phyloP scores from a whole-genome alignment of 2,329 filamentous ascomycete species.

The Pestalotiopsis fici region DNA sequence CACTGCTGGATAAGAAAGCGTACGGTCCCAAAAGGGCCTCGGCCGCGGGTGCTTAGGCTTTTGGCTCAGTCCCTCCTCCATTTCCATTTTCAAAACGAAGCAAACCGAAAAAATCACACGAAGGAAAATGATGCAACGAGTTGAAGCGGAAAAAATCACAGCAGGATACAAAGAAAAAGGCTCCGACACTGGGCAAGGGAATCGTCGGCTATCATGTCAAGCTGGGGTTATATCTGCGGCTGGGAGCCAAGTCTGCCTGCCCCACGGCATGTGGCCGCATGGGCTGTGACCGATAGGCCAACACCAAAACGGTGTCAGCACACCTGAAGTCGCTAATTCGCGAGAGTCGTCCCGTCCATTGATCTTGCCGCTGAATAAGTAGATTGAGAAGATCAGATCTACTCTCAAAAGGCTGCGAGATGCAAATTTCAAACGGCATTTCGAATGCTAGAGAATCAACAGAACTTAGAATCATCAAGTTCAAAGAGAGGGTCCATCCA shows the following conservation, averaged over 20 bases:
- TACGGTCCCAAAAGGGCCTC: slow-evolving; percentile 5
- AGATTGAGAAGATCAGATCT: not conserved
- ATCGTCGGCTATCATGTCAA: not conserved
- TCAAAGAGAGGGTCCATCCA: not conserved
- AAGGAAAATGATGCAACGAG: not conserved
- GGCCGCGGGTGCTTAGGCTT: not conserved
- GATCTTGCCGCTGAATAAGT: not conserved
- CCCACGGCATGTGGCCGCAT: not conserved
- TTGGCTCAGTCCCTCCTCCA: not conserved
- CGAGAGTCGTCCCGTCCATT: not conserved
- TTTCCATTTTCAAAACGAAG: not conserved
- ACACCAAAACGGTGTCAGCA: not conserved
- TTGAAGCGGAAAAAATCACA: not conserved
- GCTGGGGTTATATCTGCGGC: slow-evolving; percentile 7
- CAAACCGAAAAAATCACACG: not conserved
- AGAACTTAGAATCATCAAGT: too few relatives aligned
- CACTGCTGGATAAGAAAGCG: not conserved
- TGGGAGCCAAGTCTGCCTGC: not conserved
- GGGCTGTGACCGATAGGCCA: not conserved
- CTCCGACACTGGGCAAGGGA: not conserved
- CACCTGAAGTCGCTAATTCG: not conserved
- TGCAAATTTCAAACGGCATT: too few relatives aligned
- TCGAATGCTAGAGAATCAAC: too few relatives aligned
- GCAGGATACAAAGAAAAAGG: not conserved
- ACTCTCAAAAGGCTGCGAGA: not conserved